These are phyloP conservation scores for Chlorella sorokiniana DNA, from an alignment of 139 green algal genomes.

Conservation along the genomic window DNA sequence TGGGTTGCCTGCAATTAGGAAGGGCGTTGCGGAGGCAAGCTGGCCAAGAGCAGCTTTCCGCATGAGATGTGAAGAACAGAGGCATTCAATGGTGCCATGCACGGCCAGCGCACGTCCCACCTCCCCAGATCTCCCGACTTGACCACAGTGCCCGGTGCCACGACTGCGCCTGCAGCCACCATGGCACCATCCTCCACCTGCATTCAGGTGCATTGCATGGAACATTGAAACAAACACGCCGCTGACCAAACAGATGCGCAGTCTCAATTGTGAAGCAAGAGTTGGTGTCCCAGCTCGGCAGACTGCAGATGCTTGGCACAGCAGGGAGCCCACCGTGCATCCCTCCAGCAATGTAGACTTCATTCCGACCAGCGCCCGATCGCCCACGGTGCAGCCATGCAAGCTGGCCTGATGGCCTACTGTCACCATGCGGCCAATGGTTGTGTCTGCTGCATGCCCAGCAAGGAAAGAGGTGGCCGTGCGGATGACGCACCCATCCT, in stretches of 20 bases:
- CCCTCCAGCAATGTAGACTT: slow-evolving; percentile 88
- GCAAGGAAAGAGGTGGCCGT: slow-evolving; percentile 28
- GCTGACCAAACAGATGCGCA: too few species aligned
- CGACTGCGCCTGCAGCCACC: slow-evolving; percentile 89
- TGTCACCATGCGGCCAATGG: slow-evolving; percentile 90
- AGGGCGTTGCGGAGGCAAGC: background rate
- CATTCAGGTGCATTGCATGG: background rate
- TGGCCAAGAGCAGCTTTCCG: slow-evolving; percentile 33
- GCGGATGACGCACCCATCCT: slow-evolving; percentile 88
- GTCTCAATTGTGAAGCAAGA: too few species aligned
- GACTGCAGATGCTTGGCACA: too few species aligned
- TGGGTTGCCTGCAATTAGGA: slow-evolving; percentile 63
- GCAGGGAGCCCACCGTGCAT: slow-evolving; percentile 33
- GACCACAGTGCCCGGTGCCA: slow-evolving; percentile 73
- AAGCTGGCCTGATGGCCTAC: slow-evolving; percentile 83
- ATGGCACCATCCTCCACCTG: slow-evolving; percentile 82
- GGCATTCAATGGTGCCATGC: background rate
- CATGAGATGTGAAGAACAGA: background rate
- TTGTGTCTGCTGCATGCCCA: slow-evolving; percentile 44
- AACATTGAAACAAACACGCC: too few species aligned
- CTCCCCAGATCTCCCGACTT: slow-evolving; percentile 70
- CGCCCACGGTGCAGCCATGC: slow-evolving; percentile 88
- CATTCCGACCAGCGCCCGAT: slow-evolving; percentile 94
- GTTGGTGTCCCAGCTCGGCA: too few species aligned
- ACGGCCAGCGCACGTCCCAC: background rate